These are phyloP conservation scores for Trametes versicolor DNA, from an alignment of 1,284 basidiomycete genomes.

Conservation along the genomic window DNA sequence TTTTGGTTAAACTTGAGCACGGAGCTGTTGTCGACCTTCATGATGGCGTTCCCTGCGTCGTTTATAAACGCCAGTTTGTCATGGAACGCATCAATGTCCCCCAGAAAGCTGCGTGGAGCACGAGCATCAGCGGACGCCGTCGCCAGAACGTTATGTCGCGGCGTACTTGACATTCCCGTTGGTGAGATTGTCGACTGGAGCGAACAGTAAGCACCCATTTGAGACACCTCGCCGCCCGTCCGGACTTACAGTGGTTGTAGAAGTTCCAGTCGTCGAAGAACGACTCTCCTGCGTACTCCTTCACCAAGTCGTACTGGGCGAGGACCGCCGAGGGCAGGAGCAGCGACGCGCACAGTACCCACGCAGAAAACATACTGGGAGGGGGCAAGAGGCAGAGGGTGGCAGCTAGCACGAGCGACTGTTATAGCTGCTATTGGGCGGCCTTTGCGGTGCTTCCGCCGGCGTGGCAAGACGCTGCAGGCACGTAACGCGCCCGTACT, in stretches of 20 bases:
- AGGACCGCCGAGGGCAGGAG: constrained; percentile 34
- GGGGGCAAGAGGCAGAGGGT: constrained; percentile 13
- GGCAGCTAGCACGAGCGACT: constrained; percentile 15
- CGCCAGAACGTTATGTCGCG: constrained; percentile 3
- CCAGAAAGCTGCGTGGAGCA: constrained; percentile 58
- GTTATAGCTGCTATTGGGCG: constrained; percentile 36
- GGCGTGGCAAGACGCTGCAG: constrained; percentile 18
- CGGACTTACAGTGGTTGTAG: constrained; percentile 47
- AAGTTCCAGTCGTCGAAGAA: constrained; percentile 55
- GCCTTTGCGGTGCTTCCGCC: constrained; percentile 26
- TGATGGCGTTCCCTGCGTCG: constrained; percentile 70
- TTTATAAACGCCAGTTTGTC: constrained; percentile 71
- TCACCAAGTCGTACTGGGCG: constrained; percentile 46
- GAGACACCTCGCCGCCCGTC: background rate
- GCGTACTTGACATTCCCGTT: constrained; percentile 72
- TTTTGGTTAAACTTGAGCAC: constrained; percentile 68
- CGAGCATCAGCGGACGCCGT: constrained; percentile 7
- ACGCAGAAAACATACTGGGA: constrained; percentile 29
- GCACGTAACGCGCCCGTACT: constrained; percentile 17
- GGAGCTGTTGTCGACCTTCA: constrained; percentile 76
- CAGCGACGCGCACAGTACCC: constrained; percentile 22
- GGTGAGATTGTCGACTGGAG: constrained; percentile 72
- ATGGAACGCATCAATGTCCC: constrained; percentile 56
- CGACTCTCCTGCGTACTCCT: constrained; percentile 47
- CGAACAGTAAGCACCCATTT: constrained; percentile 10